phyloP scores from a whole-genome alignment of 345 rosid species.

The Carallia pectinifolia region DNA sequence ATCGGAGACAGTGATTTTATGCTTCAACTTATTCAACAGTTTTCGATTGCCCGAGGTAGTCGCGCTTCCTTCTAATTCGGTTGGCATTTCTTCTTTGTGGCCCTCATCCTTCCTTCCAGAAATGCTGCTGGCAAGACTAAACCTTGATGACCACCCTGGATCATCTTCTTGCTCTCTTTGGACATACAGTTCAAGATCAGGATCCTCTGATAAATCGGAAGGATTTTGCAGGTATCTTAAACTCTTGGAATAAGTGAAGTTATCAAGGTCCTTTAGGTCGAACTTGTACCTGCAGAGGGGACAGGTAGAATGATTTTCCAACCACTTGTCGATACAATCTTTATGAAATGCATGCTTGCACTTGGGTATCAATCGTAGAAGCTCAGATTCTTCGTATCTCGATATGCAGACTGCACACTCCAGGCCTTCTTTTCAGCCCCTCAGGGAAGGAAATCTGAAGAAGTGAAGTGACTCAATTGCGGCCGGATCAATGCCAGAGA shows the following conservation, averaged over 20 bases:
- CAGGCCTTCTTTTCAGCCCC: conserved; percentile 43
- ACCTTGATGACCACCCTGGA: conserved; percentile 25
- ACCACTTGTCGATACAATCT: conserved; percentile 50
- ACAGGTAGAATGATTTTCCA: conserved; percentile 43
- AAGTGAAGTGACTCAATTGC: conserved; percentile 41
- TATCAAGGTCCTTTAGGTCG: conserved; percentile 23
- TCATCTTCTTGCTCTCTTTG: conserved; percentile 27
- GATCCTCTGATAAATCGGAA: conserved; percentile 28
- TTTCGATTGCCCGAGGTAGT: background rate
- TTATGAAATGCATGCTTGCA: conserved; percentile 51
- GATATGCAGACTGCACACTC: conserved; percentile 48
- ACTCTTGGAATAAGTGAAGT: conserved; percentile 32
- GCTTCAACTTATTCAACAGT: conserved; percentile 42
- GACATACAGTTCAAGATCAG: conserved; percentile 35
- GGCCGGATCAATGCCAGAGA: conserved; percentile 43
- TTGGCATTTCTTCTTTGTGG: conserved; percentile 14
- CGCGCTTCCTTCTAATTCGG: background rate
- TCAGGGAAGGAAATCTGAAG: conserved; percentile 44
- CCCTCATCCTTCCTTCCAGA: conserved; percentile 1
- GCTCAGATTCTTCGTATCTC: conserved; percentile 41
- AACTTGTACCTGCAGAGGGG: conserved; percentile 49
- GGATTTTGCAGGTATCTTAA: conserved; percentile 23
- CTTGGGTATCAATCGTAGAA: conserved; percentile 41
- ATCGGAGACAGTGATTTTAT: conserved; percentile 42
- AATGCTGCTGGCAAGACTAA: conserved; percentile 20